Conservation (phyloP, 2,329 filamentous ascomycete genomes). For the Colletotrichum coccodes region DNA sequence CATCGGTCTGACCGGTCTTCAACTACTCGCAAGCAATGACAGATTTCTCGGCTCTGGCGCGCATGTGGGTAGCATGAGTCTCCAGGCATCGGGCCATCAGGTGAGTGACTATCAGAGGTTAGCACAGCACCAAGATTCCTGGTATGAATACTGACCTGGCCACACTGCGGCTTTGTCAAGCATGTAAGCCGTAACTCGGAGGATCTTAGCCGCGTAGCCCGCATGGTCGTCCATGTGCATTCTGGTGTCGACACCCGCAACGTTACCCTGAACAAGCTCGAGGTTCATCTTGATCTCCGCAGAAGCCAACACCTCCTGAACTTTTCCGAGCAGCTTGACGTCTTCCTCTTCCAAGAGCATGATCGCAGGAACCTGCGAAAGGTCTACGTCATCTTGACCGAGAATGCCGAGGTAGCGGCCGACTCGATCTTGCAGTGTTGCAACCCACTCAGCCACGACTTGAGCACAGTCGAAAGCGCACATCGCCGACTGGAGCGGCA, state of each 20-base stretch:
- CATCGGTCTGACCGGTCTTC: no score
- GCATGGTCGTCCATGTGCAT: constrained; percentile 70
- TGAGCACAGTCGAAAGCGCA: constrained; percentile 95
- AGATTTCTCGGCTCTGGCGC: constrained; percentile 63
- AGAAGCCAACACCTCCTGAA: constrained; percentile 80
- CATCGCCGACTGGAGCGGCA: constrained; percentile 90
- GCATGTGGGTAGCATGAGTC: constrained; percentile 63
- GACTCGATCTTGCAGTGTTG: constrained; percentile 93
- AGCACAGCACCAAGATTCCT: neutral
- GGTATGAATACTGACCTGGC: constrained; percentile 75
- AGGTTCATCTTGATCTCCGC: constrained; percentile 83
- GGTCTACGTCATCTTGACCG: constrained; percentile 83
- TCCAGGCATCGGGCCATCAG: constrained; percentile 67
- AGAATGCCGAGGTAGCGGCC: constrained; percentile 88
- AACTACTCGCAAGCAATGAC: constrained; percentile 50
- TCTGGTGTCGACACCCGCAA: constrained; percentile 62
- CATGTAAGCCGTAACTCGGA: constrained; percentile 87
- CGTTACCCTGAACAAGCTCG: constrained; percentile 56
- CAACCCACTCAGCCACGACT: constrained; percentile 93
- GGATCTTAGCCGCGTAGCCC: constrained; percentile 85
- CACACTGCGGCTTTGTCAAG: constrained; percentile 91
- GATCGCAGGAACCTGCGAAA: constrained; percentile 82
- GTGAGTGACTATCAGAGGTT: constrained; percentile 54
- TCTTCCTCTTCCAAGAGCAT: constrained; percentile 95
- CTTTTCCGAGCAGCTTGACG: constrained; percentile 83